Percentiles rank a stretch among this genome's conserved stretches.
Evolutionary conservation across 2,329 filamentous ascomycete genomes (phyloP).

Genomic region (Xylariaceae sp.): DNA sequence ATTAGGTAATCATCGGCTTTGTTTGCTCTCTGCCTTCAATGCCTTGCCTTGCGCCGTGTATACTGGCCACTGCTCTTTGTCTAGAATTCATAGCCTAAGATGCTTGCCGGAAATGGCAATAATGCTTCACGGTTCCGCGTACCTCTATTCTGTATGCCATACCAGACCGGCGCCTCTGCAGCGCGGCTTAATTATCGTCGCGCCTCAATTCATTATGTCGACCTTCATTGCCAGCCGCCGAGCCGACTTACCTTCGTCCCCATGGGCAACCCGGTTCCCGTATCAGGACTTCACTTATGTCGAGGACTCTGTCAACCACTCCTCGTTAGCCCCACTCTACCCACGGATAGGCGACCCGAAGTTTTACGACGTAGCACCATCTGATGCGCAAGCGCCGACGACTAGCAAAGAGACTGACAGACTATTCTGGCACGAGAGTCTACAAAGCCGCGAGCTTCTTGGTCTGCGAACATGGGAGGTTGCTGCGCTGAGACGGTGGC

Average conservation of each 20-base stretch:
- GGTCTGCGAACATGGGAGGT: not conserved
- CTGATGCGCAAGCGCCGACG: not conserved
- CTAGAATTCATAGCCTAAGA: no score
- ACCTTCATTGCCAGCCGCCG: not conserved
- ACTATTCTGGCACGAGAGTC: not conserved
- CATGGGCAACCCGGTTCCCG: not conserved
- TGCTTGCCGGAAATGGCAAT: no score
- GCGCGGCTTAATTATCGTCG: no score
- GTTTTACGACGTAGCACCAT: not conserved
- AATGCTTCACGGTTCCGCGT: no score
- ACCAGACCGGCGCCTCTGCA: no score
- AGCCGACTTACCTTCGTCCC: not conserved
- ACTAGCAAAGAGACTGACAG: not conserved
- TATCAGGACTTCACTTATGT: not conserved
- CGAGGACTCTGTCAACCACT: not conserved
- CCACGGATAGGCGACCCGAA: not conserved
- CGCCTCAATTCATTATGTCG: not conserved
- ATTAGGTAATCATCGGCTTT: no score
- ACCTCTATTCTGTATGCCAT: no score
- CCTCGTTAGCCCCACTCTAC: not conserved
- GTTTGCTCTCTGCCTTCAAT: no score
- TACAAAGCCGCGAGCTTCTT: not conserved
- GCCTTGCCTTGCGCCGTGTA: no score
- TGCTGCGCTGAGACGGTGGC: not conserved
- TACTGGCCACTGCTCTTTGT: no score